A percentile compares a stretch with the other conserved stretches of the same genome.
phyloP scores from a whole-genome alignment of 805 yeast genomes.

The Ogataea pini region DNA sequence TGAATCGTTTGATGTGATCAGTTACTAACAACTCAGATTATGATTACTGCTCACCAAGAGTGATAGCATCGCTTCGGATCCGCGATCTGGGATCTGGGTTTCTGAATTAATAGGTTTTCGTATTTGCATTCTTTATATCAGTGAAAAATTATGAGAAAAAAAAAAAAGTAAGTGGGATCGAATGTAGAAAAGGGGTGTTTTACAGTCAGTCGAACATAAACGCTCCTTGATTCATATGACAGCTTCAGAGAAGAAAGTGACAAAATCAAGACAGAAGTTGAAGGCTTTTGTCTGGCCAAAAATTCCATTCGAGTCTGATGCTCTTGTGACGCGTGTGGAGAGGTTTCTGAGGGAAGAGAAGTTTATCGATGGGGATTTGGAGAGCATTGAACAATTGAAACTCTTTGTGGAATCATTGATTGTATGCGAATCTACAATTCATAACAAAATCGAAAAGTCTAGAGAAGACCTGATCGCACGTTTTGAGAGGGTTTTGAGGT shows the following conservation, averaged over 20 bases:
- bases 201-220: too few species aligned
- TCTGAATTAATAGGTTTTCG: conserved; percentile 3
- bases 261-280: too few species aligned
- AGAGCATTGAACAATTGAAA: background rate
- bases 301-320: too few species aligned
- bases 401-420: background rate
- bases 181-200: background rate
- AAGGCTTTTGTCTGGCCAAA: background rate
- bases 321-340: too few species aligned
- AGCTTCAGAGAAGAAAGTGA: too few species aligned
- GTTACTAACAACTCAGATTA: conserved; percentile 7
- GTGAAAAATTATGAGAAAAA: background rate
- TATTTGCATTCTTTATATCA: background rate
- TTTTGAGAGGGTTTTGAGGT: conserved; percentile 1
- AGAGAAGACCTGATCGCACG: background rate
- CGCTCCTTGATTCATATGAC: too few species aligned
- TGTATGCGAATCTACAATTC: background rate
- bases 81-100: background rate
- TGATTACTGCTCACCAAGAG: background rate
- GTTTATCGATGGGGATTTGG: background rate
- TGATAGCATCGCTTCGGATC: background rate
- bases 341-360: background rate
- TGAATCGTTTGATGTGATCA: background rate
- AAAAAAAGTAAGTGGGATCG: background rate
- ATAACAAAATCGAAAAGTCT: background rate